These are phyloP conservation scores for Hypholoma sublateritium DNA, from an alignment of 768 basidiomycete species.

Conservation along the genomic window DNA sequence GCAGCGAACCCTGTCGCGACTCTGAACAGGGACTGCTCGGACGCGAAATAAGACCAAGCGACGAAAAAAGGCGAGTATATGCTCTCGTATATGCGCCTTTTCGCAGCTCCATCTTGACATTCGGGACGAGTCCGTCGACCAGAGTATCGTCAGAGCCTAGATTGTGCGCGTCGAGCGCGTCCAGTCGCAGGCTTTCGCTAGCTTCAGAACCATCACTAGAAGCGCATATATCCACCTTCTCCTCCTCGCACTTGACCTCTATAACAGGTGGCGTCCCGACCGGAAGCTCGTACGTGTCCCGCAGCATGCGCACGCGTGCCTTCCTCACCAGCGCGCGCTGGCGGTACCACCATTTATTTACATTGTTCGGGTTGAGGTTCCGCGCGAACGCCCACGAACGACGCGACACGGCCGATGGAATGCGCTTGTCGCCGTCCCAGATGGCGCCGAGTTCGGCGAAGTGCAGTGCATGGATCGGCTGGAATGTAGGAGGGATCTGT, in stretches of 20 bases:
- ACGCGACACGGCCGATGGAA: constrained; percentile 35
- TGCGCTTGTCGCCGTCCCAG: constrained; percentile 36
- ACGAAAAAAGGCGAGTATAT: constrained; percentile 9
- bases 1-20: constrained; percentile 6
- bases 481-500: neutral
- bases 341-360: constrained; percentile 40
- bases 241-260: constrained; percentile 7
- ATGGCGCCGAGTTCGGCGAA: constrained; percentile 33
- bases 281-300: constrained; percentile 36
- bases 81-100: constrained; percentile 3
- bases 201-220: neutral
- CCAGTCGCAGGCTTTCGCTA: neutral
- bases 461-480: constrained; percentile 21
- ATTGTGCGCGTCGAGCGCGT: neutral
- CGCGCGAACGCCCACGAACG: constrained; percentile 40
- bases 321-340: constrained; percentile 30
- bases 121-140: neutral
- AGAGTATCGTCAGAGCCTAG: neutral
- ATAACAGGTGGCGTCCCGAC: constrained; percentile 32
- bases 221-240: neutral
- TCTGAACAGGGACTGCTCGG: neutral
- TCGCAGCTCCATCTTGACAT: neutral
- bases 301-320: constrained; percentile 24
- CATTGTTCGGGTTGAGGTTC: constrained; percentile 29
- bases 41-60: neutral